Evolutionary conservation across 345 rosid genomes (phyloP), one percentile per base, ranked within the genome.

Genomic region (Citrus hindsii): DNA sequence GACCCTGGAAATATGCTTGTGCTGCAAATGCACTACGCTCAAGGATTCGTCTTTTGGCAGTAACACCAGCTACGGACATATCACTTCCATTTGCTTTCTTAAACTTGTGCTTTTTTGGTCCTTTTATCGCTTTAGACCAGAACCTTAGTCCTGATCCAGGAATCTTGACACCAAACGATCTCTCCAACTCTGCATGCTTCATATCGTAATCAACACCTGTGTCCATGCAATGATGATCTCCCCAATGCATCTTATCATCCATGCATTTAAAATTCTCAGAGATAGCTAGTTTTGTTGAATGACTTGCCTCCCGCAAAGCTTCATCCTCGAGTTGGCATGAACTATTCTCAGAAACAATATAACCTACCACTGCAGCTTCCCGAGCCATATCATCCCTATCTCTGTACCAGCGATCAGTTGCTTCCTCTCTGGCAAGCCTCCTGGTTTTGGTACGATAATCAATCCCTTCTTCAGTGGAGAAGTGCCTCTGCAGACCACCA

Each of bases 131-230:
- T 79, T 84, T 85, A 25, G 98, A 85, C 91, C 90, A 91, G 71
- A 90, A 86, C 72, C 88, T 91, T 77, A 87, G 88, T 74, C 96
- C 92, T 25, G 91, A 83, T 80, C 91, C 95, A 76, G 94, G 92
- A 74, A 92, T 82, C 73, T 93, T 93, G 62, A 90, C 86, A 65
- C 99, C 99, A 85, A 95, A 95, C 35, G 96, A 91, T 83, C 89
- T 93, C 89, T 95, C 99, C 79, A 95, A 82, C 70, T 93, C 97
- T 9, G 98, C 96, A 82, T 93, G 98, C 85, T 89, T 95, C 84
- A 82, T 83, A 40, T 92, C 90, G 84, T 93, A 95, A 74, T 91
- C 90, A 88, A 89, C 84, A 74, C 97, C 89, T 13, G 89, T 85
- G 82, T 95, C 97, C 87, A 90, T 84, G 70, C 93, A 89, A 74